A percentile compares a stretch with the other conserved stretches of the same genome.
Conservation (phyloP, 345 rosid species). For the Bretschneidera sinensis region DNA sequence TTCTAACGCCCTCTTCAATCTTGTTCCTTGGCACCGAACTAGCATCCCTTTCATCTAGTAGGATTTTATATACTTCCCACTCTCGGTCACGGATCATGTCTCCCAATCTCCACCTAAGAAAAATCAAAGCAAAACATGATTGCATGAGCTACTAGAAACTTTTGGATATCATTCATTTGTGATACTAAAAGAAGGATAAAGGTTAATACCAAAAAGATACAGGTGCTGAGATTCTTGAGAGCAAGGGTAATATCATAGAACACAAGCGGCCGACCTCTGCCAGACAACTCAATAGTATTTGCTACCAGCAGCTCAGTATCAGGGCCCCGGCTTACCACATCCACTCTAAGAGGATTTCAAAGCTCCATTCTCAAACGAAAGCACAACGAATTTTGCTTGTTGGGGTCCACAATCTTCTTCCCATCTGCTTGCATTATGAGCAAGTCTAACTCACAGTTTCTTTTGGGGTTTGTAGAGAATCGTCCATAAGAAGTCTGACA, state of each 20-base stretch:
- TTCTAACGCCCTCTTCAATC: slow-evolving; percentile 47
- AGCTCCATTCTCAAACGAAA: slow-evolving; percentile 65
- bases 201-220: slow-evolving; percentile 50
- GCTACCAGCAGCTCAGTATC: slow-evolving; percentile 65
- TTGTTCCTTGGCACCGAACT: slow-evolving; percentile 35
- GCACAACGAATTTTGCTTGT: slow-evolving; percentile 50
- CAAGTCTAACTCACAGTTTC: slow-evolving; percentile 51
- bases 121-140: background rate
- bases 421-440: slow-evolving; percentile 63
- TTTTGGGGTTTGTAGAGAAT: slow-evolving; percentile 41
- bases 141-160: slow-evolving; percentile 3
- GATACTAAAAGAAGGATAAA: background rate
- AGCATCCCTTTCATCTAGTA: slow-evolving; percentile 54
- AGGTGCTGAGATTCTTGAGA: slow-evolving; percentile 36
- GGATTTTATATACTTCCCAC: slow-evolving; percentile 63
- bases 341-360: slow-evolving; percentile 49
- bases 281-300: slow-evolving; percentile 69
- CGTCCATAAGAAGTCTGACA: slow-evolving; percentile 59
- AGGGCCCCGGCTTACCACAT: slow-evolving; percentile 58
- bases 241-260: slow-evolving; percentile 62
- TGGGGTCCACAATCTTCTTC: slow-evolving; percentile 54
- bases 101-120: slow-evolving; percentile 55
- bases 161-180: no score
- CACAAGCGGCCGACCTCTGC: slow-evolving; percentile 70
- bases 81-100: slow-evolving; percentile 53